Conservation (phyloP, 169 alveolate species). For the Babesia gibsoni region DNA sequence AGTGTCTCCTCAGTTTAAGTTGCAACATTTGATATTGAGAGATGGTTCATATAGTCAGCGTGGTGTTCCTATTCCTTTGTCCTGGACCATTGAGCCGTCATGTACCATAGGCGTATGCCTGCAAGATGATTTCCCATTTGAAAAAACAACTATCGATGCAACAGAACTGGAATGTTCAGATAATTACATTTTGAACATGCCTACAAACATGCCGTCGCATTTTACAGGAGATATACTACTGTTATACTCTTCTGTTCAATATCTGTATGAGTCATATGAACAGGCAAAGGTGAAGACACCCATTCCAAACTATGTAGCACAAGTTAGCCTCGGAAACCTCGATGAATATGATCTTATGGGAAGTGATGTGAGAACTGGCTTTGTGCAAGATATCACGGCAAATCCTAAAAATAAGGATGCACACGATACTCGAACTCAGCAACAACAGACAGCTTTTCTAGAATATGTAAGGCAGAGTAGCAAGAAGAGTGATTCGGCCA, state of each 20-base stretch:
- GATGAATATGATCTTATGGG: conserved; percentile 10
- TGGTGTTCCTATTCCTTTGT: conserved; percentile 32
- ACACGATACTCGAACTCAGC: neutral
- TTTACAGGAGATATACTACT: conserved; percentile 53
- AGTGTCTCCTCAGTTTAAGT: neutral
- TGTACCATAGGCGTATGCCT: conserved; percentile 50
- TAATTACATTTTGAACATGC: neutral
- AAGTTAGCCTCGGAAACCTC: conserved; percentile 36
- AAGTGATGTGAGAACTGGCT: conserved; percentile 12
- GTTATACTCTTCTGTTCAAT: conserved; percentile 10
- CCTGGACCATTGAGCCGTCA: conserved; percentile 51
- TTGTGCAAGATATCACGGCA: conserved; percentile 17
- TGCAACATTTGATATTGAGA: conserved; percentile 42
- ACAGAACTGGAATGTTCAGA: neutral
- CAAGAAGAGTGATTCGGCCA: no score
- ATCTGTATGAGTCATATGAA: conserved; percentile 47
- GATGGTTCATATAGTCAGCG: conserved; percentile 13
- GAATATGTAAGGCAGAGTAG: no score
- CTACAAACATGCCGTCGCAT: neutral
- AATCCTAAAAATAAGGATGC: neutral
- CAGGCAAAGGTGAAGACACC: conserved; percentile 45
- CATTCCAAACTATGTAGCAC: conserved; percentile 46
- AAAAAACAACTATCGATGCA: neutral
- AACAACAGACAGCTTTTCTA: no score
- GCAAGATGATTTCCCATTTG: conserved; percentile 43